These are phyloP conservation scores for Coniochaeta pulveracea DNA, from an alignment of 2,329 filamentous ascomycete species.

Conservation along the genomic window DNA sequence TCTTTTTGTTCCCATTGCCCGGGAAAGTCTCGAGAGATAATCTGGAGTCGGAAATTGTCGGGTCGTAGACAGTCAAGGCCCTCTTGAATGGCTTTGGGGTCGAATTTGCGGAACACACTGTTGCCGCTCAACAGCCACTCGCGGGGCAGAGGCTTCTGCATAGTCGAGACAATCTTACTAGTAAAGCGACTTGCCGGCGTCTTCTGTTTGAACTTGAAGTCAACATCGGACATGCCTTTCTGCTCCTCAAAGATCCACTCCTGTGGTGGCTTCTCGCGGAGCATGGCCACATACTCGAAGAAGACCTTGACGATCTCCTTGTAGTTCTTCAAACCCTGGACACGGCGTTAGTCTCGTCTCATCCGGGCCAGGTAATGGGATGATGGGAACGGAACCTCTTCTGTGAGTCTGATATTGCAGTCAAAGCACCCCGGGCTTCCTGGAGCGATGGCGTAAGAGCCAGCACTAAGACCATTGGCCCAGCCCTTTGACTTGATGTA, in stretches of 20 bases:
- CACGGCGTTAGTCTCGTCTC: constrained; percentile 8
- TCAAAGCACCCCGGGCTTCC: constrained; percentile 70
- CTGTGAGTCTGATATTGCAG: constrained; percentile 67
- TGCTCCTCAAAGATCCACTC: constrained; percentile 94
- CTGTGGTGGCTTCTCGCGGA: constrained; percentile 69
- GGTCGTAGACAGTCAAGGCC: constrained; percentile 65
- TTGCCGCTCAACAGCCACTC: constrained; percentile 81
- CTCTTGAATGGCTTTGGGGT: constrained; percentile 62
- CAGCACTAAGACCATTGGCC: constrained; percentile 74
- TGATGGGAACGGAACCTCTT: no score
- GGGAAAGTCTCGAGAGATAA: constrained; percentile 75
- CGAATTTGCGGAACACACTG: constrained; percentile 67
- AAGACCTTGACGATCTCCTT: constrained; percentile 71
- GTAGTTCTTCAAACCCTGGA: constrained; percentile 61
- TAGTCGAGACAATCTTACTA: constrained; percentile 70
- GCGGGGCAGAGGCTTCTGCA: constrained; percentile 83
- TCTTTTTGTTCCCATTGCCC: constrained; percentile 81
- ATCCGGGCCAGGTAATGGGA: no score
- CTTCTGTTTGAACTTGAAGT: constrained; percentile 94
- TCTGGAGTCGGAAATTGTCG: constrained; percentile 78
- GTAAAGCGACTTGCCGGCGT: constrained; percentile 81
- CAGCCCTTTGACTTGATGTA: constrained; percentile 86
- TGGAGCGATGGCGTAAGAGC: constrained; percentile 64
- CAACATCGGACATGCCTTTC: constrained; percentile 79
- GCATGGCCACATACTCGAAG: constrained; percentile 84